A percentile compares a stretch with the other conserved stretches of the same genome.
Conservation (phyloP, 805 yeast genomes). For the Hagleromyces aurorensis region DNA sequence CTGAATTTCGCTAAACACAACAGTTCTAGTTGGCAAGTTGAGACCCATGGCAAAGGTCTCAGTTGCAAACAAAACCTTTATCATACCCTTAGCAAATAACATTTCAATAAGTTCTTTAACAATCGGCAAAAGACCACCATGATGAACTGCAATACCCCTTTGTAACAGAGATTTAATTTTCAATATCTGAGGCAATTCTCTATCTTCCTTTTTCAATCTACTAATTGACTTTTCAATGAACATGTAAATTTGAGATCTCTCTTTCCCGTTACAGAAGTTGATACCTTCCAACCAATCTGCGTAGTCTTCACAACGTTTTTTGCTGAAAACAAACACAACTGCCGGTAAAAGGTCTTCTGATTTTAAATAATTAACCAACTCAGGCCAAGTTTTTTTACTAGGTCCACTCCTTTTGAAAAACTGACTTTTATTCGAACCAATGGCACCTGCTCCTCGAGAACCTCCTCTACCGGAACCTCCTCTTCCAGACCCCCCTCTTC, state of each 20-base stretch:
- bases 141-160: conserved; percentile 93
- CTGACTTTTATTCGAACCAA: conserved; percentile 30
- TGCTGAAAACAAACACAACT: conserved; percentile 88
- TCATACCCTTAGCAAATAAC: conserved; percentile 74
- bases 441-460: conserved; percentile 35
- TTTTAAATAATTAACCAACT: conserved; percentile 62
- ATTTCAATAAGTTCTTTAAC: conserved; percentile 92
- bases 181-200: conserved; percentile 86
- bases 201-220: conserved; percentile 81
- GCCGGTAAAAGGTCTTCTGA: conserved; percentile 74
- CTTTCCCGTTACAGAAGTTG: conserved; percentile 77
- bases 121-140: conserved; percentile 88
- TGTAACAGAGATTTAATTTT: conserved; percentile 74
- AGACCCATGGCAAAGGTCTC: conserved; percentile 99
- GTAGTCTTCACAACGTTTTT: conserved; percentile 88
- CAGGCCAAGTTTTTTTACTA: conserved; percentile 69
- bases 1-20: conserved; percentile 74
- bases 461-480: conserved; percentile 32
- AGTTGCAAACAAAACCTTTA: conserved; percentile 90
- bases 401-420: conserved; percentile 55
- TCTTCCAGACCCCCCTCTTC: conserved; percentile 22
- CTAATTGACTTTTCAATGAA: conserved; percentile 85
- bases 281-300: conserved; percentile 69
- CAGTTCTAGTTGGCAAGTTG: conserved; percentile 93
- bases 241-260: conserved; percentile 87